These are phyloP conservation scores for Ramaria sp. DNA, from an alignment of 768 basidiomycete genomes.

Conservation along the genomic window DNA sequence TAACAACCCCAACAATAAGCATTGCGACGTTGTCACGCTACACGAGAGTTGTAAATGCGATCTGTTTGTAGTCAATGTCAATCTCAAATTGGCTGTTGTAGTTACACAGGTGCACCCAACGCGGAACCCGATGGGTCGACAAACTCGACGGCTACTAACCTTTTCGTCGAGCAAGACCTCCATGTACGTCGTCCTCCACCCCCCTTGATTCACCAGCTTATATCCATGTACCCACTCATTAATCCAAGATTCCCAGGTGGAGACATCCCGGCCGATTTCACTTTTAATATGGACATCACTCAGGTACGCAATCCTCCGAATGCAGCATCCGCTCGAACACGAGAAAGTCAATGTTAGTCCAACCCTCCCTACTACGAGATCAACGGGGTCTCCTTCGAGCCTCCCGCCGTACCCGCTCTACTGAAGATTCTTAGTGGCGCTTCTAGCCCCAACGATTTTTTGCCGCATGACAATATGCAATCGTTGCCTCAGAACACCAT, in stretches of 20 bases:
- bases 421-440: conserved; percentile 2
- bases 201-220: neutral
- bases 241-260: conserved; percentile 4
- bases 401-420: neutral
- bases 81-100: conserved; percentile 31
- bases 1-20: too few relatives aligned
- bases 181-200: conserved; percentile 11
- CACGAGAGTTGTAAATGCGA: neutral
- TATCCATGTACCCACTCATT: conserved; percentile 10
- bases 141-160: conserved; percentile 10
- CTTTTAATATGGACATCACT: neutral
- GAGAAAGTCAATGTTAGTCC: neutral
- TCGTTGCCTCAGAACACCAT: neutral
- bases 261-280: neutral
- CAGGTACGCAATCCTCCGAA: neutral
- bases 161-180: conserved; percentile 23
- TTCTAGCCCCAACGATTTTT: neutral
- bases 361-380: neutral
- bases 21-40: too few relatives aligned
- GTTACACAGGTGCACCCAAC: conserved; percentile 28
- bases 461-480: neutral
- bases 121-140: conserved; percentile 25
- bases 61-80: neutral
- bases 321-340: too few relatives aligned
- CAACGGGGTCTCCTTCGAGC: neutral